These are phyloP conservation scores for Endothia cerciana DNA, from an alignment of 2,329 filamentous ascomycete genomes.

Conservation along the genomic window DNA sequence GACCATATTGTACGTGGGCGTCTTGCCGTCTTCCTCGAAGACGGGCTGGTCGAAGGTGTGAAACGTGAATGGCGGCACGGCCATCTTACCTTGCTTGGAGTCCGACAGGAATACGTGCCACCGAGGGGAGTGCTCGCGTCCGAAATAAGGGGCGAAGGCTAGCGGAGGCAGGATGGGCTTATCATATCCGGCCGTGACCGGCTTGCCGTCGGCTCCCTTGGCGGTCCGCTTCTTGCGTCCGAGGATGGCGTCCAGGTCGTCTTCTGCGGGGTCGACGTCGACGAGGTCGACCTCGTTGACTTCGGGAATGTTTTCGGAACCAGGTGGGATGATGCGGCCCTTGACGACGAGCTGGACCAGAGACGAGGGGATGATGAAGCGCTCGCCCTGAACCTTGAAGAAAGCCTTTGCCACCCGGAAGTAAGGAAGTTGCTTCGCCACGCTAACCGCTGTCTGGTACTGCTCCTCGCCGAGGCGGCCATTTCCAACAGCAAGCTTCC, in stretches of 20 bases:
- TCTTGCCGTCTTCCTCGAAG: conserved; percentile 74
- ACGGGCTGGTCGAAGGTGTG: conserved; percentile 88
- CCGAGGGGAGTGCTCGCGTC: conserved; percentile 83
- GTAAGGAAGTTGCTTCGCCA: conserved; percentile 83
- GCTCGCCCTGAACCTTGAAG: conserved; percentile 97
- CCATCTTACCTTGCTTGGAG: conserved; percentile 92
- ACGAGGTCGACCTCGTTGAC: conserved; percentile 81
- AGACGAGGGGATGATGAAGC: conserved; percentile 87
- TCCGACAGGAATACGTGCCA: conserved; percentile 97
- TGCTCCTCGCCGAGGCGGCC: conserved; percentile 74
- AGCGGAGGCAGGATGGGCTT: conserved; percentile 77
- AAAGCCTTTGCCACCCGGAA: conserved; percentile 89
- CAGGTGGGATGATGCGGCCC: conserved; percentile 89
- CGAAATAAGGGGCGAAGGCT: conserved; percentile 88
- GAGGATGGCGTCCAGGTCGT: conserved; percentile 83
- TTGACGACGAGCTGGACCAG: conserved; percentile 95
- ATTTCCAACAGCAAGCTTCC: conserved; percentile 70
- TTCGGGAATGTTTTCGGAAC: conserved; percentile 72
- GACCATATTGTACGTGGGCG: conserved; percentile 89
- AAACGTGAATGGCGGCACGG: conserved; percentile 96
- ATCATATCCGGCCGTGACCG: conserved; percentile 56
- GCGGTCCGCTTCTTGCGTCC: conserved; percentile 73
- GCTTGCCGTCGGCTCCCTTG: conserved; percentile 64
- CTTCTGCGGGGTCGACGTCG: conserved; percentile 90
- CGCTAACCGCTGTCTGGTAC: conserved; percentile 73